phyloP scores from a whole-genome alignment of 495 filamentous ascomycete genomes.

The Pyronema domesticum region DNA sequence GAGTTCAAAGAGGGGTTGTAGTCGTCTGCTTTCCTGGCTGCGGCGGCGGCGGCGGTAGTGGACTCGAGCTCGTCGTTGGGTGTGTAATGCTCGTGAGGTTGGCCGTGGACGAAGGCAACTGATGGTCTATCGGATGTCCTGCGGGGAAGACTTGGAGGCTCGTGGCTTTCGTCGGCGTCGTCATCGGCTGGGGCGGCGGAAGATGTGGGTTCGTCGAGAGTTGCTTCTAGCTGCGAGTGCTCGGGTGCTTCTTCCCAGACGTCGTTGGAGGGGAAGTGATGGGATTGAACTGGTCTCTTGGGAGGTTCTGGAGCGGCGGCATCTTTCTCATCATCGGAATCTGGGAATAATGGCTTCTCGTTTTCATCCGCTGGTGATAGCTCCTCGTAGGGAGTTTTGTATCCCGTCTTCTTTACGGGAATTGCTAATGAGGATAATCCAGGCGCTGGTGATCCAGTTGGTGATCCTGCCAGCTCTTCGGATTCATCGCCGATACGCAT shows the following conservation, averaged over 20 bases:
- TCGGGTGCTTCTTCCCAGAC: conserved; percentile 94
- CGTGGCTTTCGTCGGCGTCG: conserved; percentile 30
- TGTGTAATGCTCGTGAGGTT: conserved; percentile 26
- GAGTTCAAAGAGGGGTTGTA: conserved; percentile 12
- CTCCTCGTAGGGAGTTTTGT: conserved; percentile 50
- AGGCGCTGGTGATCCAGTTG: conserved; percentile 12
- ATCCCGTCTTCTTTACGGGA: conserved; percentile 11
- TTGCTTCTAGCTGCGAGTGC: conserved; percentile 65
- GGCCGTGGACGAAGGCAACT: conserved; percentile 14
- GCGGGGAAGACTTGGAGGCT: conserved; percentile 7
- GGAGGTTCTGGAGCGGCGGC: conserved; percentile 11
- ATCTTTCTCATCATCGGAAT: conserved; percentile 42
- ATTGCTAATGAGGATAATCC: neutral
- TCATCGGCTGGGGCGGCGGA: conserved; percentile 36
- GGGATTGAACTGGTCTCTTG: conserved; percentile 30
- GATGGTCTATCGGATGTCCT: conserved; percentile 12
- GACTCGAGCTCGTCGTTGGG: conserved; percentile 25
- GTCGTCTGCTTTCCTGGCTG: conserved; percentile 27
- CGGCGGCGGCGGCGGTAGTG: conserved; percentile 19
- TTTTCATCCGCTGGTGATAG: conserved; percentile 51
- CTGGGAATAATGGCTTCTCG: conserved; percentile 87
- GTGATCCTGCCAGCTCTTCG: neutral
- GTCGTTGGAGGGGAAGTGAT: conserved; percentile 81
- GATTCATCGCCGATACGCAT: conserved; percentile 43
- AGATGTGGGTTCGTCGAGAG: conserved; percentile 62